These are phyloP conservation scores for Mycena venus DNA, from an alignment of 768 basidiomycete species.

Conservation along the genomic window DNA sequence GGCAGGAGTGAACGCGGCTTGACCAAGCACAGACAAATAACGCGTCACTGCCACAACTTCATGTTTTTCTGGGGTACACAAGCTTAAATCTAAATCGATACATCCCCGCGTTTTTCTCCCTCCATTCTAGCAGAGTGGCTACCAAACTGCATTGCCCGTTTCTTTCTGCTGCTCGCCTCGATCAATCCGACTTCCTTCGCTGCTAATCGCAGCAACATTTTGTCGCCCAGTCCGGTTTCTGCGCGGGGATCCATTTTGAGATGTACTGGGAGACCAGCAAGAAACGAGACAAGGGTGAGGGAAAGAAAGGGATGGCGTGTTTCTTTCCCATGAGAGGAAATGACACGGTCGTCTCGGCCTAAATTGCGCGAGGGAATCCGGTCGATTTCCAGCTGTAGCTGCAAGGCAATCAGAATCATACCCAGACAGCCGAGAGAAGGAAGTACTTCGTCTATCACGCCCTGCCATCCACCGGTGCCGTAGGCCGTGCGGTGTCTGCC, in stretches of 20 bases:
- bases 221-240: conserved; percentile 88
- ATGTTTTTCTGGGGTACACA: not conserved
- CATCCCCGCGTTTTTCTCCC: conserved; percentile 70
- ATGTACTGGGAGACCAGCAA: conserved; percentile 85
- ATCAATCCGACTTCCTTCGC: conserved; percentile 80
- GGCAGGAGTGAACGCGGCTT: not conserved
- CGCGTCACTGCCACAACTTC: conserved; percentile 31
- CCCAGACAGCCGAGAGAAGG: not conserved
- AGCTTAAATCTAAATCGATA: conserved; percentile 41
- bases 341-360: conserved; percentile 94
- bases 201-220: conserved; percentile 83
- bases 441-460: conserved; percentile 83
- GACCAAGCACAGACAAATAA: conserved; percentile 13
- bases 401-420: conserved; percentile 7
- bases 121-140: conserved; percentile 90
- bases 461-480: conserved; percentile 75
- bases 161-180: conserved; percentile 82
- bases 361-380: conserved; percentile 92
- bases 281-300: conserved; percentile 79
- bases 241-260: conserved; percentile 84
- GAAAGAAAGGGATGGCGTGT: conserved; percentile 93
- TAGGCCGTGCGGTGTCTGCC: conserved; percentile 88
- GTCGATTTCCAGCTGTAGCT: conserved; percentile 92
- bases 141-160: conserved; percentile 98
- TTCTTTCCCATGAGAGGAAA: conserved; percentile 94